phyloP scores from a whole-genome alignment of 1,139 yeast genomes.

The Kodamaea alishanica region DNA sequence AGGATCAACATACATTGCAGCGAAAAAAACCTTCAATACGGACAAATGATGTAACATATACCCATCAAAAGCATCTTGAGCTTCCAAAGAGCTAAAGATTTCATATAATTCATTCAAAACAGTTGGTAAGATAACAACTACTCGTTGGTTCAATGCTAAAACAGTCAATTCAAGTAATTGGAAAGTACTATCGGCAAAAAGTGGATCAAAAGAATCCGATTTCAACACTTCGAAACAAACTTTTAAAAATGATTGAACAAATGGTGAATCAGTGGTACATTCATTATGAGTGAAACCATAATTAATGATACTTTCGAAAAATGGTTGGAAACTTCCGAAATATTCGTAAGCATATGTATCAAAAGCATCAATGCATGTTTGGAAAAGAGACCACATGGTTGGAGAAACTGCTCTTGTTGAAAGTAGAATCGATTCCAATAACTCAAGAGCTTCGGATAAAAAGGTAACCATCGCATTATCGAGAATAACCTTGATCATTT shows the following conservation, averaged over 20 bases:
- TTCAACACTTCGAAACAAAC: conserved; percentile 37
- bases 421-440: conserved; percentile 46
- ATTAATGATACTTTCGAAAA: conserved; percentile 46
- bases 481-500: conserved; percentile 43
- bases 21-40: conserved; percentile 43
- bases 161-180: conserved; percentile 41
- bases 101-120: conserved; percentile 38
- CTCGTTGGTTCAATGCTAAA: conserved; percentile 34
- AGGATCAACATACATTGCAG: conserved; percentile 41
- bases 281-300: conserved; percentile 41
- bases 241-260: conserved; percentile 38
- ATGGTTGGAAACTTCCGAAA: conserved; percentile 47
- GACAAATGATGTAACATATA: conserved; percentile 47
- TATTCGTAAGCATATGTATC: conserved; percentile 54
- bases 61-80: conserved; percentile 44
- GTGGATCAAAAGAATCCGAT: conserved; percentile 37
- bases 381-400: conserved; percentile 46
- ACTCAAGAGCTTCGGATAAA: conserved; percentile 47
- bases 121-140: conserved; percentile 28
- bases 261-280: conserved; percentile 33
- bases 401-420: conserved; percentile 42
- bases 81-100: conserved; percentile 34
- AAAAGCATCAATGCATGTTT: conserved; percentile 42
- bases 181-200: conserved; percentile 41
- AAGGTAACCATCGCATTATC: conserved; percentile 49